phyloP scores from a whole-genome alignment of 495 filamentous ascomycete species.

The Penicillium parvum region DNA sequence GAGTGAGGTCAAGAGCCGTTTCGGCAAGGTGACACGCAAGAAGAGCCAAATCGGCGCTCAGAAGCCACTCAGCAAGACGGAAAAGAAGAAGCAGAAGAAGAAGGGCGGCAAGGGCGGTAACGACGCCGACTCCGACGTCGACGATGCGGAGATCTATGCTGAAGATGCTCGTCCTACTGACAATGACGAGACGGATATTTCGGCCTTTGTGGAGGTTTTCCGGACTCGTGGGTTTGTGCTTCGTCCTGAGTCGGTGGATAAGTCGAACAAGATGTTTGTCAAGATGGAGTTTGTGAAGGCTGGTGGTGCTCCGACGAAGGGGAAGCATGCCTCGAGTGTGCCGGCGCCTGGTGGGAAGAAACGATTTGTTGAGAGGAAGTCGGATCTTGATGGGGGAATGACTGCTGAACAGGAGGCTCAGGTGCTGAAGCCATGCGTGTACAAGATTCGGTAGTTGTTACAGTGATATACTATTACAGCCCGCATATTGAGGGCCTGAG shows the following conservation, averaged over 20 bases:
- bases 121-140: slow-evolving; percentile 38
- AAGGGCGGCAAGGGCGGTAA: slow-evolving; percentile 23
- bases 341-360: slow-evolving; percentile 46
- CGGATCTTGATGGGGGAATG: slow-evolving; percentile 49
- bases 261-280: slow-evolving; percentile 97
- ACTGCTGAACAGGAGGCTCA: slow-evolving; percentile 54
- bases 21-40: slow-evolving; percentile 59
- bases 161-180: slow-evolving; percentile 42
- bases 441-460: slow-evolving; percentile 70
- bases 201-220: slow-evolving; percentile 83
- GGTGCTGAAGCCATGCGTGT: slow-evolving; percentile 93
- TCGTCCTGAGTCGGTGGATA: slow-evolving; percentile 59
- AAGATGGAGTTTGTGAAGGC: slow-evolving; percentile 89
- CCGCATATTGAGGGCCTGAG: too few species aligned
- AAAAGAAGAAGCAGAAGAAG: slow-evolving; percentile 45
- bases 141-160: slow-evolving; percentile 44
- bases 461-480: not conserved
- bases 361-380: slow-evolving; percentile 54
- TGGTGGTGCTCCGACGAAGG: slow-evolving; percentile 55
- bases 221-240: slow-evolving; percentile 73
- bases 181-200: slow-evolving; percentile 71
- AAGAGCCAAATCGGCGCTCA: slow-evolving; percentile 56
- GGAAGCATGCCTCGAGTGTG: slow-evolving; percentile 56
- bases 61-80: slow-evolving; percentile 57
- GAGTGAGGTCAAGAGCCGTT: slow-evolving; percentile 91